These are phyloP conservation scores for Trichoderma polysporum DNA, from an alignment of 2,329 filamentous ascomycete genomes.

Conservation along the genomic window DNA sequence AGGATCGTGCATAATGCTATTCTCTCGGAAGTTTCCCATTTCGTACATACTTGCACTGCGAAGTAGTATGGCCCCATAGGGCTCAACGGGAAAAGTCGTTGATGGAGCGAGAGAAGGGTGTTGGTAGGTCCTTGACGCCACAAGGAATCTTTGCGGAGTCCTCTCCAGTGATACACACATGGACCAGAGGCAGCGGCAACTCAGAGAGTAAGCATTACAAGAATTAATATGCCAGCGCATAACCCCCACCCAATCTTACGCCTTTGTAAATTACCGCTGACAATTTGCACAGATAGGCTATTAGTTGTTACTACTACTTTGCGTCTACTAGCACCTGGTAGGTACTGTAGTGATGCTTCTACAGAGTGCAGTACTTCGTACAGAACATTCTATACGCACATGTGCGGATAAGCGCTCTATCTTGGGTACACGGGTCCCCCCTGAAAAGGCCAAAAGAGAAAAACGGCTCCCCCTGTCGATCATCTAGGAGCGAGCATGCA, in stretches of 20 bases:
- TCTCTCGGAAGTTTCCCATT: background rate
- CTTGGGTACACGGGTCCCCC: slow-evolving; percentile 1
- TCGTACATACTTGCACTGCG: background rate
- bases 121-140: background rate
- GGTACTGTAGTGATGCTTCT: background rate
- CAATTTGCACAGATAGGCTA: background rate
- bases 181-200: background rate
- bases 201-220: background rate
- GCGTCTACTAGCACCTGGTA: background rate
- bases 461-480: slow-evolving; percentile 19
- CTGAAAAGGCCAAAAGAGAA: background rate
- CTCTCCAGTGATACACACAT: background rate
- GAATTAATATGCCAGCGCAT: background rate
- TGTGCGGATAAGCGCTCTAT: background rate
- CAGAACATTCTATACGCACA: background rate
- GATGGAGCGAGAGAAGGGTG: too few relatives aligned
- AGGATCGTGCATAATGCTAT: background rate
- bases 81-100: background rate
- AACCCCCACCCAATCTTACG: background rate
- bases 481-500: background rate
- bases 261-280: background rate
- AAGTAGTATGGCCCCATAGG: too few relatives aligned
- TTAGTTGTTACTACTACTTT: background rate
- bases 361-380: background rate
- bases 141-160: background rate